phyloP scores from a whole-genome alignment of 495 filamentous ascomycete species.

The Acidomyces sp. region DNA sequence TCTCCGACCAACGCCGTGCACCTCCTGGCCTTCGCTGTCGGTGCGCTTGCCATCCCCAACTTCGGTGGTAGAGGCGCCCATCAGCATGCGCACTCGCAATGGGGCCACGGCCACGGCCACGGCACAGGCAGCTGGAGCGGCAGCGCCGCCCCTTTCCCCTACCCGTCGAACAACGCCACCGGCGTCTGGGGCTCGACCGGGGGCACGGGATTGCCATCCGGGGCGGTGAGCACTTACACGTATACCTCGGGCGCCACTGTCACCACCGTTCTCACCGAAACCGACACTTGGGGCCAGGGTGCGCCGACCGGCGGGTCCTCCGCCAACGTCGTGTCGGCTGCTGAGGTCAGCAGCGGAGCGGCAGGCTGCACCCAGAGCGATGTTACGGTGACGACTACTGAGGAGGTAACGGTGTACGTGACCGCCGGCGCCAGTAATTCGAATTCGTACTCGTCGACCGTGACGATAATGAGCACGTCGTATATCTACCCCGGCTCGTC shows the following conservation, averaged over 20 bases:
- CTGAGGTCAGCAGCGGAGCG: not conserved
- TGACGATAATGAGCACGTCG: conserved; percentile 7
- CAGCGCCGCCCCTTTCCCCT: conserved; percentile 15
- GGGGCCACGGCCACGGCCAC: conserved; percentile 17
- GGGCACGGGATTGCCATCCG: conserved; percentile 12
- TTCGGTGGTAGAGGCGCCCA: not conserved
- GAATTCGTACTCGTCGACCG: not conserved
- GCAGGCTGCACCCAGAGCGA: not conserved
- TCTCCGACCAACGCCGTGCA: conserved; percentile 14
- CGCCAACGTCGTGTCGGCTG: not conserved
- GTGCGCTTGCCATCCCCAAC: conserved; percentile 12
- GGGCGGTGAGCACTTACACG: not conserved
- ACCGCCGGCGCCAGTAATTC: conserved; percentile 3
- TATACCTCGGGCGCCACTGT: not conserved
- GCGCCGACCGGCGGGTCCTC: not conserved
- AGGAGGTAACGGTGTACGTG: conserved; percentile 6
- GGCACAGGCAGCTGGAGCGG: conserved; percentile 4
- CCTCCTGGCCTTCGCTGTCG: conserved; percentile 15
- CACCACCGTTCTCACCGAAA: not conserved
- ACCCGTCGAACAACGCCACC: conserved; percentile 15
- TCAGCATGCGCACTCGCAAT: conserved; percentile 4
- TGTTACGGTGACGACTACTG: conserved; percentile 15
- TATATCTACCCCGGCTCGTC: conserved; percentile 5
- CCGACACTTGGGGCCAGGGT: not conserved
- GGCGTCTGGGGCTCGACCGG: conserved; percentile 8